These are phyloP conservation scores for Phoma herbarum DNA, from an alignment of 2,329 filamentous ascomycete genomes.

Conservation along the genomic window DNA sequence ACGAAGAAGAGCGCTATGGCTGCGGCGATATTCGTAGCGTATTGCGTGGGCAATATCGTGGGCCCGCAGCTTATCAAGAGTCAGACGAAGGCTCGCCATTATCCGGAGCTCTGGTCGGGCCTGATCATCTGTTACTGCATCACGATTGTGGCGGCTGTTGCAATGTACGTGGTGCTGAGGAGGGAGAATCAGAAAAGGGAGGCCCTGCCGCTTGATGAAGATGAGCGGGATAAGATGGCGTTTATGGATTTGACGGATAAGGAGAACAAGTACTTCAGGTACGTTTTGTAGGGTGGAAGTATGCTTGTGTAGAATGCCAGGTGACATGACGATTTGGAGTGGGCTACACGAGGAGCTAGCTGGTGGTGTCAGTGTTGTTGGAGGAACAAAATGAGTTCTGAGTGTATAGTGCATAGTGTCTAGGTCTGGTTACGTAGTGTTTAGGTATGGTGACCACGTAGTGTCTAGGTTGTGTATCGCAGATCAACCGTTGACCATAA, in stretches of 20 bases:
- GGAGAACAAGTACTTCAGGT: constrained; percentile 67
- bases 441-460: neutral
- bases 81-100: constrained; percentile 71
- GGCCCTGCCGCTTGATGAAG: constrained; percentile 62
- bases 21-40: constrained; percentile 76
- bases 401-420: neutral
- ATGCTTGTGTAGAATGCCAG: neutral
- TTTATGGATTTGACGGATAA: constrained; percentile 65
- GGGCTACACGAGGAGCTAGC: neutral
- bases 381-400: neutral
- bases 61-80: constrained; percentile 75
- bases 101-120: constrained; percentile 75
- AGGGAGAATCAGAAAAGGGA: constrained; percentile 60
- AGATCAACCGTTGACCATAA: neutral
- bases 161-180: constrained; percentile 67
- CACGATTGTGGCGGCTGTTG: constrained; percentile 65
- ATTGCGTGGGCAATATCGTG: constrained; percentile 79
- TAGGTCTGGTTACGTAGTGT: neutral
- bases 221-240: constrained; percentile 60
- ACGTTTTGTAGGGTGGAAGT: constrained; percentile 52
- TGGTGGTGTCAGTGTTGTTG: neutral
- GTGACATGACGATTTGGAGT: neutral
- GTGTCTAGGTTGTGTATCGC: neutral
- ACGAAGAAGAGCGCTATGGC: constrained; percentile 83
- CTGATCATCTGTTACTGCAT: constrained; percentile 72